A percentile compares a stretch with the other conserved stretches of the same genome.
phyloP scores from a whole-genome alignment of 2,329 filamentous ascomycete species.

The Tolypocladium guangdongense region DNA sequence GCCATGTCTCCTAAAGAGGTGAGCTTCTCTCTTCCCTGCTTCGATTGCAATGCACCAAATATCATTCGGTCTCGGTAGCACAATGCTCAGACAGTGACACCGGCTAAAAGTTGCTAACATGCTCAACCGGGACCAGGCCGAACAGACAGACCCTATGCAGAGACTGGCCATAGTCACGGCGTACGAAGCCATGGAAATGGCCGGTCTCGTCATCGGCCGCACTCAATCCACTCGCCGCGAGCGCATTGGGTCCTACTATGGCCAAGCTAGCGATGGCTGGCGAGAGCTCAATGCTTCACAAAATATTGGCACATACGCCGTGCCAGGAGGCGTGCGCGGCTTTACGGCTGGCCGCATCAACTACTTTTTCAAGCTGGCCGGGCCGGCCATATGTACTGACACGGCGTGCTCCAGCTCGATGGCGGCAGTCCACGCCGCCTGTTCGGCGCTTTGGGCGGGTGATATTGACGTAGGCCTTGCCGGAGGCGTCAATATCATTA shows the following conservation, averaged over 20 bases:
- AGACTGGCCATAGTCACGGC: slow-evolving; percentile 53
- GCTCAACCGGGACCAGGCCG: too few species aligned
- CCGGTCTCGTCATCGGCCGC: slow-evolving; percentile 51
- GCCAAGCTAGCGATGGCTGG: slow-evolving; percentile 1
- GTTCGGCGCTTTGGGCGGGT: slow-evolving; percentile 3
- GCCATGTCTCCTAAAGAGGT: slow-evolving; percentile 62
- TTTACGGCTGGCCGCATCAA: slow-evolving; percentile 3
- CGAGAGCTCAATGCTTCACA: slow-evolving; percentile 1
- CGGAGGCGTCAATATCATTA: slow-evolving; percentile 53
- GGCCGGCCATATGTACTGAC: slow-evolving; percentile 3
- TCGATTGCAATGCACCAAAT: too few species aligned
- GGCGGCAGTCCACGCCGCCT: slow-evolving; percentile 1
- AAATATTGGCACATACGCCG: neutral
- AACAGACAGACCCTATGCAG: slow-evolving; percentile 51
- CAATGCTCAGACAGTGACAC: too few species aligned
- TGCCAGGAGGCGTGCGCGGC: neutral
- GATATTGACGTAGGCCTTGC: slow-evolving; percentile 47
- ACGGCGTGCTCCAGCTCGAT: slow-evolving; percentile 3
- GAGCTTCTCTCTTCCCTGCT: too few species aligned
- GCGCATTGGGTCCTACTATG: neutral
- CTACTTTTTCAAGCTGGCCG: slow-evolving; percentile 3
- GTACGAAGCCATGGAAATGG: slow-evolving; percentile 59
- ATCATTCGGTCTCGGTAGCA: too few species aligned
- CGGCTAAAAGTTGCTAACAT: too few species aligned
- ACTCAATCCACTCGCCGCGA: neutral